Percentiles rank a stretch among this genome's conserved stretches.
Evolutionary conservation across 1,284 basidiomycete genomes (phyloP).

Genomic region (Leucoagaricus sp.): DNA sequence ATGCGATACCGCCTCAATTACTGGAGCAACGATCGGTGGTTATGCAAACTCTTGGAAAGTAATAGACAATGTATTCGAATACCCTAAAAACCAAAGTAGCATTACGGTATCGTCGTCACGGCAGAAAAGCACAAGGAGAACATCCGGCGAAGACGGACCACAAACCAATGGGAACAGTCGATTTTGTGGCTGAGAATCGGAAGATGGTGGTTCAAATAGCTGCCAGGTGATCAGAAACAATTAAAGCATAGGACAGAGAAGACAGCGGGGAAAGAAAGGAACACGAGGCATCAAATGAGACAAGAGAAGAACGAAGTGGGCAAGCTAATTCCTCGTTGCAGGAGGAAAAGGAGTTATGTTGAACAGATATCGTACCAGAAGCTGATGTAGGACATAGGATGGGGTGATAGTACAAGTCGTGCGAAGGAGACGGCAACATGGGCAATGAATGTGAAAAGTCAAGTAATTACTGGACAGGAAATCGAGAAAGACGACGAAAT

Average conservation of each 20-base stretch:
- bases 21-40: too few relatives aligned
- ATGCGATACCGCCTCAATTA: too few relatives aligned
- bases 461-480: too few relatives aligned
- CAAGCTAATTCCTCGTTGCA: too few relatives aligned
- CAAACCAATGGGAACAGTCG: not conserved
- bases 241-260: too few relatives aligned
- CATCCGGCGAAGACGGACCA: not conserved
- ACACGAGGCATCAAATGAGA: not conserved
- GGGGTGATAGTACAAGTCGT: not conserved
- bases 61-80: not conserved
- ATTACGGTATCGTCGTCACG: not conserved
- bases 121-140: not conserved
- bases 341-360: not conserved
- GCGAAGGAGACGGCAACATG: too few relatives aligned
- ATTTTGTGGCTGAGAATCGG: not conserved
- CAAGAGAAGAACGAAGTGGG: too few relatives aligned
- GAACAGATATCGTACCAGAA: not conserved
- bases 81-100: not conserved
- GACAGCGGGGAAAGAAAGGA: too few relatives aligned
- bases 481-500: too few relatives aligned
- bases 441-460: too few relatives aligned
- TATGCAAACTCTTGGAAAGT: not conserved
- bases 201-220: not conserved
- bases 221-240: not conserved
- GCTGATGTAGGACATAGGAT: not conserved